Base-by-base conservation (phyloP, 352 stramenopile species). In the Plasmopara viticola region DNA sequence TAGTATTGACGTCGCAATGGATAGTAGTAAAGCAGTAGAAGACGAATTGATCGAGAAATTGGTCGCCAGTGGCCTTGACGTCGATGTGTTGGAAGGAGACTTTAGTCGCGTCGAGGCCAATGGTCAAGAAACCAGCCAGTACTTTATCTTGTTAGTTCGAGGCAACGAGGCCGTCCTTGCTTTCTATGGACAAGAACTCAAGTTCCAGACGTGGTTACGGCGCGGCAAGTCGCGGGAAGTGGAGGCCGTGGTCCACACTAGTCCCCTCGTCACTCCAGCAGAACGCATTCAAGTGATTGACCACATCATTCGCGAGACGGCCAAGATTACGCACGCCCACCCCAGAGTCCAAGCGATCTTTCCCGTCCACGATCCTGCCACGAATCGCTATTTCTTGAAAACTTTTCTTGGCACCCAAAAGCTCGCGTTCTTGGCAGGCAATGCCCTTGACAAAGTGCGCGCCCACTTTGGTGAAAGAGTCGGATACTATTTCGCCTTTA, bases 391-490 rank as follows among this genome's bases (percentile, higher is more conserved):
- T 44, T 62, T 93, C 34, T 61, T 93, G 14, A 77, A 74, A 37
- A 88, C 63, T 15, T 93, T 86, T 51, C 80, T 90, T 48, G 70
- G 76, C 48, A 78, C 72, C 7, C 62, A 70, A 39, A 86, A 86
- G 57, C 64, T 90, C 3, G 75, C 88, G 56, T 72, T 73, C 46
- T 46, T 88, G 7, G 84, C 79, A 14, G 59, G 78, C 31, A 64
- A 55, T 33, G 90, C 88, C 38, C 51, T 87, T 8, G 48, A 45
- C 18, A 79, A 86, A 46, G 64, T 90, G 45, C 83, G 71, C 56
- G 76, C 71, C 44, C 77, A 93, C 47, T 93, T 93, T 64, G 82
- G 82, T 30, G 82, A 90, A 56, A 90, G 89, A 49, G 79, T 93
- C 14, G 79, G 79, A 15, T 93, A 87, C 57, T 93, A 93, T 50